Percentiles rank a stretch among this genome's conserved stretches.
Evolutionary conservation across 306 rosid species (phyloP).

Genomic region (Medicago ruthenica): DNA sequence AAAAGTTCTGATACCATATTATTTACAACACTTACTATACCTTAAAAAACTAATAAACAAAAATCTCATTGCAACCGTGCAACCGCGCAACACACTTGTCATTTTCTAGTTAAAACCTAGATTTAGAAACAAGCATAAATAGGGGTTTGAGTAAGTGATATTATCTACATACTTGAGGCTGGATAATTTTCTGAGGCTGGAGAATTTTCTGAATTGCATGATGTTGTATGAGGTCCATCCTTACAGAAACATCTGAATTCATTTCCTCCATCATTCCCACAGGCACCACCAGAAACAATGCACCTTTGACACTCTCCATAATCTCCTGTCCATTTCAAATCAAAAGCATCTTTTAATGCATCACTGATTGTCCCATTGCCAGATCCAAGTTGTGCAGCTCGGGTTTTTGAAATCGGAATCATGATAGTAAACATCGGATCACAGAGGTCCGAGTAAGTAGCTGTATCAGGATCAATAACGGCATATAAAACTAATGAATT

Average conservation of each 20-base stretch:
- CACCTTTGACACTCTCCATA: constrained; percentile 7
- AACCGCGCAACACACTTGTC: no score
- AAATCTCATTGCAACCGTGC: no score
- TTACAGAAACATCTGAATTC: constrained; percentile 44
- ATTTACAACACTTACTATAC: no score
- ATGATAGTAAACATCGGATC: neutral
- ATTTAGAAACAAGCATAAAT: no score
- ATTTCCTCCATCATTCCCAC: constrained; percentile 3
- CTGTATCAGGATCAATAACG: neutral
- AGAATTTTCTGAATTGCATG: neutral
- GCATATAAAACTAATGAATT: neutral
- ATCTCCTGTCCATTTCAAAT: neutral
- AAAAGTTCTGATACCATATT: no score
- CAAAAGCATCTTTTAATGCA: neutral
- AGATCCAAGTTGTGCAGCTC: neutral
- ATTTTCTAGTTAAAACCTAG: no score
- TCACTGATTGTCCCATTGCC: accelerated
- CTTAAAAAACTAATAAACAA: no score
- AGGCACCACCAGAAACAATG: constrained; percentile 22
- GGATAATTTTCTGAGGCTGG: neutral
- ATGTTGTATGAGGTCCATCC: constrained; percentile 27
- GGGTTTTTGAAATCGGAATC: neutral
- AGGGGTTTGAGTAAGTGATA: no score
- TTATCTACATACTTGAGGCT: no score
- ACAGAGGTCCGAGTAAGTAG: neutral